Base-by-base conservation (phyloP, 257 asterid species). In the Knoxia roxburghii region DNA sequence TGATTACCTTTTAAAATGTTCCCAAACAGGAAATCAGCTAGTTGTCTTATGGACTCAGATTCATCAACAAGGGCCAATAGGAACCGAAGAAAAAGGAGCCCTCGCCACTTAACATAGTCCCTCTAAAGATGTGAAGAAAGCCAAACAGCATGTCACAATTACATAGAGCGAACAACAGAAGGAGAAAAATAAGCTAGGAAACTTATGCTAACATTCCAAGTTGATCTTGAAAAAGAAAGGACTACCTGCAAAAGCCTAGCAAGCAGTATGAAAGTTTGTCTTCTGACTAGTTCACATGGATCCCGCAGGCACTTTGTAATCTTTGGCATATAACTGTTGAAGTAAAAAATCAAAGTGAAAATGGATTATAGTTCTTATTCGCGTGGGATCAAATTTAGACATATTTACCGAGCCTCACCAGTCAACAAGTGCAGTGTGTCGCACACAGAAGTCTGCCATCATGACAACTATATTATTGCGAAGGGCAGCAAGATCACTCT, bases 381-480 rank as follows among this genome's bases (percentile, higher is more conserved):
- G 13, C 14, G 24, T 6, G 5, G 18, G 29, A 54, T 53, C 29
- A 57, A 43, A 41, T 17, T 27, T 24, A 18, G 18, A 70, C 21
- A 58, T 12, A 68, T n/a, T 64, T 21, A 55, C 24, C 48, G 37
- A 68, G 52, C 60, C 85, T 80, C 82, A 93, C 99, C 99, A 88
- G 74, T 93, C 99, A 62, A 90, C 88, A 77, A 90, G 77, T 75
- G 97, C 95, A 74, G 97, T 93, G 73, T 93, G 89, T 1, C 95
- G 95, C 46, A 93, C 97, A 66, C 99, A 93, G 73, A 90, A 93
- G 83, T 93, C 99, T 48, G 96, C 85, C 96, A 93, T 93, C 83
- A 82, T 81, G 49, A 81, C 96, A 66, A 93, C 85, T 32, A 90
- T 88, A 80, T 93, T 90, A 70, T 88, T 93, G 39, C 97, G 93